Conservation (phyloP, 805 yeast genomes). For the Candida glaebosa region DNA sequence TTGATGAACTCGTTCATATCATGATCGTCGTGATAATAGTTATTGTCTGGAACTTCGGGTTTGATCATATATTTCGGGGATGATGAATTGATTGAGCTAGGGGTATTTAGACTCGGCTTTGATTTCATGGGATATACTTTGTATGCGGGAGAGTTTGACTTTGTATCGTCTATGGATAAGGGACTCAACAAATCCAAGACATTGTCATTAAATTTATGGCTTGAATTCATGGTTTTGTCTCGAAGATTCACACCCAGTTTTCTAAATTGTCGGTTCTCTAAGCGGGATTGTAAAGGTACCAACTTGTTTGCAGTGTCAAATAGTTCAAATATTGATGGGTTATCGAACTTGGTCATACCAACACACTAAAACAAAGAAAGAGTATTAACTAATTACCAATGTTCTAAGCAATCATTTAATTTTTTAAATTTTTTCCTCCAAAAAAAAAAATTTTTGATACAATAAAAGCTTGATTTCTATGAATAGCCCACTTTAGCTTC, state of each 20-base stretch:
- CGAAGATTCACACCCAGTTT: slow-evolving; percentile 14
- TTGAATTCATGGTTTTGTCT: slow-evolving; percentile 1
- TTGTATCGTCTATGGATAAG: slow-evolving; percentile 34
- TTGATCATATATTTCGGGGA: background rate
- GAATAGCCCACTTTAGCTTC: too few species aligned
- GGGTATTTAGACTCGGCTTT: slow-evolving; percentile 3
- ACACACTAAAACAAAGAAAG: background rate
- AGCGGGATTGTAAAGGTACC: slow-evolving; percentile 35
- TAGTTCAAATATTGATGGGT: slow-evolving; percentile 39
- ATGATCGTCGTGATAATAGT: slow-evolving; percentile 2
- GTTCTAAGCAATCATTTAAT: background rate
- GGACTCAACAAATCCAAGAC: slow-evolving; percentile 40
- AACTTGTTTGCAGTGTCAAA: slow-evolving; percentile 40
- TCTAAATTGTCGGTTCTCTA: slow-evolving; percentile 36
- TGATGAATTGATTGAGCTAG: slow-evolving; percentile 1
- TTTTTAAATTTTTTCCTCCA: background rate
- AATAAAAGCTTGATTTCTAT: too few species aligned
- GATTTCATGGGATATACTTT: slow-evolving; percentile 4
- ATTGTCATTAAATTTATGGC: slow-evolving; percentile 11
- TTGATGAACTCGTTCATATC: slow-evolving; percentile 6
- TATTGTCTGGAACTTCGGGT: background rate
- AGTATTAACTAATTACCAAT: background rate
- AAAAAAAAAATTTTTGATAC: too few species aligned
- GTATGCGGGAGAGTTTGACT: slow-evolving; percentile 15
- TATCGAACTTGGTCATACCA: slow-evolving; percentile 4